A percentile compares a stretch with the other conserved stretches of the same genome.
Evolutionary conservation across 2,329 filamentous ascomycete species (phyloP).

Genomic region (Aspergillus neotritici): DNA sequence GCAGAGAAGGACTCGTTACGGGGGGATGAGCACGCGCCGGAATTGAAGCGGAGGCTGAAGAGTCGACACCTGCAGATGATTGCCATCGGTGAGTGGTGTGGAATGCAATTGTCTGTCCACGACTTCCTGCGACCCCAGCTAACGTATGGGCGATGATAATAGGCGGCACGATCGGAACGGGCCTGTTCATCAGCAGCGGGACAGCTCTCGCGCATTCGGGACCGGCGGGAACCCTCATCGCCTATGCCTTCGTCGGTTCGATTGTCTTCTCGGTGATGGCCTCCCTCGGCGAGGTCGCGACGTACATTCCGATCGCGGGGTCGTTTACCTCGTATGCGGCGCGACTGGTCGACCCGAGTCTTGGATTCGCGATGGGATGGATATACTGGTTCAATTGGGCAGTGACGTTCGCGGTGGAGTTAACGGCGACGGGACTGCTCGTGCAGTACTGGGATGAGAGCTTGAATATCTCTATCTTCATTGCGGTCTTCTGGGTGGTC

Average conservation of each 20-base stretch:
- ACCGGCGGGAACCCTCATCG: conserved; percentile 60
- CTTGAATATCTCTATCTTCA: conserved; percentile 64
- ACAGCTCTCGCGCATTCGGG: conserved; percentile 57
- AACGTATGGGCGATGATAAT: conserved; percentile 9
- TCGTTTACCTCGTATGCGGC: conserved; percentile 72
- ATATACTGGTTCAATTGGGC: conserved; percentile 76
- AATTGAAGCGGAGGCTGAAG: conserved; percentile 19
- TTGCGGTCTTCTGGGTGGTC: conserved; percentile 65
- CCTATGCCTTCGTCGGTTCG: conserved; percentile 62
- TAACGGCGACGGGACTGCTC: conserved; percentile 64
- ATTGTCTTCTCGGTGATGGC: conserved; percentile 72
- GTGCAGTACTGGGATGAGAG: conserved; percentile 65
- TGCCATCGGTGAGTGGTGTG: conserved; percentile 12
- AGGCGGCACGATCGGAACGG: conserved; percentile 64
- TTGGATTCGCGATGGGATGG: conserved; percentile 74
- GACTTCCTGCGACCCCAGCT: background rate
- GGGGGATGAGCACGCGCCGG: conserved; percentile 1
- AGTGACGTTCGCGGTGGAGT: conserved; percentile 65
- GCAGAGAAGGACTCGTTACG: no score
- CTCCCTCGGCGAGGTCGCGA: conserved; percentile 62
- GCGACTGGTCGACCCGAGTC: conserved; percentile 66
- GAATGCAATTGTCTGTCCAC: no score
- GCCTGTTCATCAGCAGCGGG: conserved; percentile 64
- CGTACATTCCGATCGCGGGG: conserved; percentile 68
- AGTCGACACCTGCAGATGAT: conserved; percentile 22